Conservation (phyloP, 176 grass and related monocot species). For the Rhynchospora tenuis region DNA sequence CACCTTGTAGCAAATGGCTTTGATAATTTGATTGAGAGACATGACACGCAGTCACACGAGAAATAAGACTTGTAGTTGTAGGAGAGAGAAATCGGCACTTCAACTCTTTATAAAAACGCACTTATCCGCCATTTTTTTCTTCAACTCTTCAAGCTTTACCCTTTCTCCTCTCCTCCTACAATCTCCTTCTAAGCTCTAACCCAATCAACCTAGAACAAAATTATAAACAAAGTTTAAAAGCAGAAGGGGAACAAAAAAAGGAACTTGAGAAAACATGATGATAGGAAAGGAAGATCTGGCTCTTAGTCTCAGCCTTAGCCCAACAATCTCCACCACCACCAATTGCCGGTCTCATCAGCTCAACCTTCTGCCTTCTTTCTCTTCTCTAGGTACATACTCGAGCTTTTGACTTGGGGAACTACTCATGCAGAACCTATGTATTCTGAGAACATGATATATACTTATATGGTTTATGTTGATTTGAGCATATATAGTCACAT, state of each 20-base stretch:
- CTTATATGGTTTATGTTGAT: not conserved
- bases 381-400: not conserved
- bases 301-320: slow-evolving; percentile 74
- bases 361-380: slow-evolving; percentile 39
- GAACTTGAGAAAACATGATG: slow-evolving; percentile 18
- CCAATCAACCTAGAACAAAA: slow-evolving; percentile 3
- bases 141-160: slow-evolving; percentile 11
- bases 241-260: not conserved
- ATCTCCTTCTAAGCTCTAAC: slow-evolving; percentile 7
- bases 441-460: not conserved
- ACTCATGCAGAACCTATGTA: not conserved
- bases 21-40: slow-evolving; percentile 7
- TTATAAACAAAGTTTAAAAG: slow-evolving; percentile 2
- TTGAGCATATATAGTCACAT: not conserved
- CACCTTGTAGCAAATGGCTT: not conserved
- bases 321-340: slow-evolving; percentile 33
- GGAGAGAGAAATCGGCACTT: not conserved
- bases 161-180: not conserved
- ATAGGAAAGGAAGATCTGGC: slow-evolving; percentile 68
- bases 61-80: not conserved
- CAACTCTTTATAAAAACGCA: slow-evolving; percentile 23
- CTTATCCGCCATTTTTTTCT: slow-evolving; percentile 5
- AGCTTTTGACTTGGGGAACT: not conserved
- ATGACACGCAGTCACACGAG: not conserved
- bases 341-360: slow-evolving; percentile 40